Evolutionary conservation across 2,329 filamentous ascomycete species (phyloP).

Genomic region (Fusarium duplospermum): DNA sequence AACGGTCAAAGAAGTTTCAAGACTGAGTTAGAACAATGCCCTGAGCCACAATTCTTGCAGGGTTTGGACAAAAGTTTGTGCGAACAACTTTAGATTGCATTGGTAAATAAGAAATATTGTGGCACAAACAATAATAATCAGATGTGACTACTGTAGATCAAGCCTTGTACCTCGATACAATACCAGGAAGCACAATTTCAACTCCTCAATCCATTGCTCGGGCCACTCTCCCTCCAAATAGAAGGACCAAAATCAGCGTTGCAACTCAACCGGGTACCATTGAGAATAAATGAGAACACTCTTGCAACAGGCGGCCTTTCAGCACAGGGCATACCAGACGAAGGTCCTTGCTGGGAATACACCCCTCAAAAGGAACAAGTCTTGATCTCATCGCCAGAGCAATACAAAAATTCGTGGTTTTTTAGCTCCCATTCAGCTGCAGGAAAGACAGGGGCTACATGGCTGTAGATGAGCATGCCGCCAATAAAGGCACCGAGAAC

Average conservation of each 20-base stretch:
- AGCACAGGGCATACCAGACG: neutral
- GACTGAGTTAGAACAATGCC: neutral
- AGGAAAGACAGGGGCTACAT: neutral
- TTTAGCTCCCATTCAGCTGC: neutral
- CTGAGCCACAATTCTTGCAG: neutral
- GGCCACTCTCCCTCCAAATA: neutral
- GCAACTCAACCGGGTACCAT: neutral
- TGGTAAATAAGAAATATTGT: neutral
- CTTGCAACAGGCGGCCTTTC: neutral
- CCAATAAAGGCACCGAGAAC: neutral
- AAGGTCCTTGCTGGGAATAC: neutral
- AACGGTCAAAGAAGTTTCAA: neutral
- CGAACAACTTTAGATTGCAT: neutral
- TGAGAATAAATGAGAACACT: neutral
- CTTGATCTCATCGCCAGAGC: neutral
- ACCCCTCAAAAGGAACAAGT: neutral
- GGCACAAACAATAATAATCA: neutral
- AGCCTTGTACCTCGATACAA: neutral
- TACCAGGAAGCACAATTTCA: neutral
- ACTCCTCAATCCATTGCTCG: neutral
- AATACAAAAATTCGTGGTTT: neutral
- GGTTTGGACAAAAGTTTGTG: neutral
- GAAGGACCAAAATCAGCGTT: neutral
- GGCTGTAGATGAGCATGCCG: neutral
- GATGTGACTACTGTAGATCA: neutral